Percentiles rank a stretch among this genome's conserved stretches.
These are phyloP conservation scores for Sordariomycetes sp. DNA, from an alignment of 2,329 filamentous ascomycete species.

Conservation along the genomic window DNA sequence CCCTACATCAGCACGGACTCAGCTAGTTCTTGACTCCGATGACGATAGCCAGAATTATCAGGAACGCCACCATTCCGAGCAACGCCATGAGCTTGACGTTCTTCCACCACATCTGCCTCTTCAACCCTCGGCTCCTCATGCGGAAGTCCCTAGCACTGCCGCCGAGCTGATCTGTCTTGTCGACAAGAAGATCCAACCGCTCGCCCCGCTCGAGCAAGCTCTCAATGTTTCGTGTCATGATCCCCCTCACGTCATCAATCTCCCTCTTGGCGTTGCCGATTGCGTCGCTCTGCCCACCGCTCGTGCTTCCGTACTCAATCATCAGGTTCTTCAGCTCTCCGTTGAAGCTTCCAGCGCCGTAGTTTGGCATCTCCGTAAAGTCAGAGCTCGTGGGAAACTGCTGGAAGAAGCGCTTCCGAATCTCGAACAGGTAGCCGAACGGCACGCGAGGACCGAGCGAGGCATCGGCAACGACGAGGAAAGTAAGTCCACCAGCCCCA, in stretches of 20 bases:
- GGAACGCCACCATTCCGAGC: conserved; percentile 55
- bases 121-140: conserved; percentile 74
- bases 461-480: conserved; percentile 78
- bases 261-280: conserved; percentile 76
- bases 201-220: conserved; percentile 82
- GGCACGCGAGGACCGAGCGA: conserved; percentile 79
- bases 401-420: conserved; percentile 77
- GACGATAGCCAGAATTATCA: conserved; percentile 47
- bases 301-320: conserved; percentile 74
- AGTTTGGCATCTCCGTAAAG: conserved; percentile 72
- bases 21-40: conserved; percentile 38
- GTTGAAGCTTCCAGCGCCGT: conserved; percentile 87
- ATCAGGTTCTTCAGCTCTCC: conserved; percentile 66
- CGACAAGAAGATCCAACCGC: conserved; percentile 84
- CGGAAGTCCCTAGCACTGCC: conserved; percentile 86
- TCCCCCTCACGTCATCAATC: conserved; percentile 85
- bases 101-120: conserved; percentile 99
- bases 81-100: conserved; percentile 91
- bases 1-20: too few relatives aligned
- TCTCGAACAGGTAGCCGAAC: conserved; percentile 85
- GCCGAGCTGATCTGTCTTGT: conserved; percentile 90
- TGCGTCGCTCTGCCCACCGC: conserved; percentile 68
- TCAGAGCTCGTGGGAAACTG: conserved; percentile 42
- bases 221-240: conserved; percentile 96
- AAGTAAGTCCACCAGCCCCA: conserved; percentile 76